A percentile compares a stretch with the other conserved stretches of the same genome.
phyloP scores from a whole-genome alignment of 257 asterid species.

The Solanum clarkiae region DNA sequence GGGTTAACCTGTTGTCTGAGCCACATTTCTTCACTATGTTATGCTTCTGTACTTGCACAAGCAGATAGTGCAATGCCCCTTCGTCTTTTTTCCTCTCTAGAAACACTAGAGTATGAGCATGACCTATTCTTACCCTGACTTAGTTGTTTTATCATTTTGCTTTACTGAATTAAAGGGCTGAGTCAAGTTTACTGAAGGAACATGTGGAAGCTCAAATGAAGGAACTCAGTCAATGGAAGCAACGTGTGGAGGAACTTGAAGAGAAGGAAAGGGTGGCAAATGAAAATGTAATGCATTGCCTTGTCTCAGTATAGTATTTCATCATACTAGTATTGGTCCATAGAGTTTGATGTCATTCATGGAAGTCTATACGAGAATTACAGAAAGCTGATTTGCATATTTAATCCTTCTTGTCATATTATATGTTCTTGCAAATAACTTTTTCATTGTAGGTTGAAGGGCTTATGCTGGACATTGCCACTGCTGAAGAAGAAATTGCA shows the following conservation, averaged over 20 bases:
- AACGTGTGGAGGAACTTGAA: conserved; percentile 72
- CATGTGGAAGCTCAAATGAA: conserved; percentile 60
- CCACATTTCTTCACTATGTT: background rate
- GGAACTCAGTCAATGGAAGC: conserved; percentile 77
- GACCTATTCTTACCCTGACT: background rate
- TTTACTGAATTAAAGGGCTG: conserved; percentile 64
- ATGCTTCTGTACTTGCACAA: background rate
- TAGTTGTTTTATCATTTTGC: background rate
- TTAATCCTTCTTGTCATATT: background rate
- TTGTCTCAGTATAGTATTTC: background rate
- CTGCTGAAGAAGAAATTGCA: conserved; percentile 89
- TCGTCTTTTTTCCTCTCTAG: background rate
- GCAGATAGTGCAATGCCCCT: background rate
- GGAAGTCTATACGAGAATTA: background rate
- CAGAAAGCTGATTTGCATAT: background rate
- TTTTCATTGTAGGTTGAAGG: conserved; percentile 65
- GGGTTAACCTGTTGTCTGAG: background rate
- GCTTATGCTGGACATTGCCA: conserved; percentile 84
- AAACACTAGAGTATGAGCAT: background rate
- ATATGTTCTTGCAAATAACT: background rate
- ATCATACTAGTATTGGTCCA: background rate
- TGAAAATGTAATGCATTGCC: conserved; percentile 46
- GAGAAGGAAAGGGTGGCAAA: conserved; percentile 93
- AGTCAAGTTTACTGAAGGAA: conserved; percentile 62
- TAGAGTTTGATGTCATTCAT: background rate